Percentiles rank a stretch among this genome's conserved stretches.
These are phyloP conservation scores for Blumeria graminis DNA, from an alignment of 2,329 filamentous ascomycete species.

Conservation along the genomic window DNA sequence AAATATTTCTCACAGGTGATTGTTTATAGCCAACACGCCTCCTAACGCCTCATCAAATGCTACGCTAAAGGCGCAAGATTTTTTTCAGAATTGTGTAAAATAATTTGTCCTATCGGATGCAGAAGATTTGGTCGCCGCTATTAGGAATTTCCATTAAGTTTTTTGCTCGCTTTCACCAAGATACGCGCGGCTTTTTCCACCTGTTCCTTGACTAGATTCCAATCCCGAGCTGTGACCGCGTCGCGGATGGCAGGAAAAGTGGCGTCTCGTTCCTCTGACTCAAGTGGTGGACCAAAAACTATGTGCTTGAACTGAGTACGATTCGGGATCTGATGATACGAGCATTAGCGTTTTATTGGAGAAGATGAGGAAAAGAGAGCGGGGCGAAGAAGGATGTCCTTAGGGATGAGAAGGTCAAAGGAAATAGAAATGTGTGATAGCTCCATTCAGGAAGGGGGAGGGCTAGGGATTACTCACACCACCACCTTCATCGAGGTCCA, in stretches of 20 bases:
- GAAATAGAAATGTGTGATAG: no score
- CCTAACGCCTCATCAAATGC: no score
- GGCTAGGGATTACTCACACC: conserved; percentile 35
- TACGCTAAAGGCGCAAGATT: no score
- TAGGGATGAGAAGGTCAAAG: no score
- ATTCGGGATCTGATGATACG: conserved; percentile 39
- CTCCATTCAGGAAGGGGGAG: no score
- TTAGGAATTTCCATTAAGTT: conserved; percentile 11
- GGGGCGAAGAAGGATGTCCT: no score
- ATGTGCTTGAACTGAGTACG: conserved; percentile 87
- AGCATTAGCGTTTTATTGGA: conserved; percentile 4
- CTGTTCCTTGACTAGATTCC: conserved; percentile 39
- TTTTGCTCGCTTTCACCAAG: conserved; percentile 30
- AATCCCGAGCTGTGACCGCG: conserved; percentile 46
- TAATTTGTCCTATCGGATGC: no score
- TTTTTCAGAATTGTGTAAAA: no score
- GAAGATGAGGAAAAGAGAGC: neutral
- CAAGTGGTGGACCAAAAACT: conserved; percentile 61
- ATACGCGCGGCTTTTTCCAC: conserved; percentile 49
- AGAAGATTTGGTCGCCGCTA: neutral
- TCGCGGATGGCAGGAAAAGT: conserved; percentile 74
- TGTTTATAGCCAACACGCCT: no score
- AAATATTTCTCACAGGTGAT: no score
- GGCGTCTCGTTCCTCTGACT: conserved; percentile 42
- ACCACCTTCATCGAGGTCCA: conserved; percentile 48